These are phyloP conservation scores for Colletotrichum gigasporum DNA, from an alignment of 2,329 filamentous ascomycete species.

Conservation along the genomic window DNA sequence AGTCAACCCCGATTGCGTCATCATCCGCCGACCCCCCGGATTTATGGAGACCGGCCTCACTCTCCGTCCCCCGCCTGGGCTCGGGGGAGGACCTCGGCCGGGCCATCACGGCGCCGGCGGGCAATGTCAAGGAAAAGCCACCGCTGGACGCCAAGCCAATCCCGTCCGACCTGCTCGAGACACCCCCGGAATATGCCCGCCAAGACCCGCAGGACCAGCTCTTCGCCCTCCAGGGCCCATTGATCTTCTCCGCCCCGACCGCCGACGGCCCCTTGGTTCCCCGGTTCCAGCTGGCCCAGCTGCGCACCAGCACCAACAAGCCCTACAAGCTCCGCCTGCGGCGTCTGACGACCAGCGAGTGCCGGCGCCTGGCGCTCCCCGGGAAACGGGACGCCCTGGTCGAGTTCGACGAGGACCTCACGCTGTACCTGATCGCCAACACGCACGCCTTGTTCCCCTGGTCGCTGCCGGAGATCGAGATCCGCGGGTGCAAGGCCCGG, in stretches of 20 bases:
- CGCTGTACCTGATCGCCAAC: slow-evolving; percentile 7
- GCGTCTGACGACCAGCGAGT: not conserved
- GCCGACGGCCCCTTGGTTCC: not conserved
- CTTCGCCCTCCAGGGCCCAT: not conserved
- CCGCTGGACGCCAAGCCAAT: accelerated
- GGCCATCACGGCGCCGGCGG: not conserved
- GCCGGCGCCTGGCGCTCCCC: not conserved
- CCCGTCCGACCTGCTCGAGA: not conserved
- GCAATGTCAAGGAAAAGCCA: not conserved
- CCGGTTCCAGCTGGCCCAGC: slow-evolving; percentile 1
- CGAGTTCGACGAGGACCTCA: slow-evolving; percentile 15
- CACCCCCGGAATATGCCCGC: not conserved
- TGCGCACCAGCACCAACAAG: not conserved
- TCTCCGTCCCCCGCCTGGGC: not conserved
- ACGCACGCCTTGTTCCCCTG: not conserved
- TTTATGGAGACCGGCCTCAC: not conserved
- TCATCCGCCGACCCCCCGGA: not conserved
- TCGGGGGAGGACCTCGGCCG: not conserved
- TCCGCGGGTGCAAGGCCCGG: slow-evolving; percentile 10
- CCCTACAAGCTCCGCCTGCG: slow-evolving; percentile 17
- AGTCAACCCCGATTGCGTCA: not conserved
- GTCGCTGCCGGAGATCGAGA: slow-evolving; percentile 1
- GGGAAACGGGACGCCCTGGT: not conserved
- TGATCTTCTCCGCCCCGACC: not conserved
- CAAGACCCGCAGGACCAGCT: slow-evolving; percentile 7